A percentile compares a stretch with the other conserved stretches of the same genome.
Conservation (phyloP, 805 yeast species). For the Candida ortonii region DNA sequence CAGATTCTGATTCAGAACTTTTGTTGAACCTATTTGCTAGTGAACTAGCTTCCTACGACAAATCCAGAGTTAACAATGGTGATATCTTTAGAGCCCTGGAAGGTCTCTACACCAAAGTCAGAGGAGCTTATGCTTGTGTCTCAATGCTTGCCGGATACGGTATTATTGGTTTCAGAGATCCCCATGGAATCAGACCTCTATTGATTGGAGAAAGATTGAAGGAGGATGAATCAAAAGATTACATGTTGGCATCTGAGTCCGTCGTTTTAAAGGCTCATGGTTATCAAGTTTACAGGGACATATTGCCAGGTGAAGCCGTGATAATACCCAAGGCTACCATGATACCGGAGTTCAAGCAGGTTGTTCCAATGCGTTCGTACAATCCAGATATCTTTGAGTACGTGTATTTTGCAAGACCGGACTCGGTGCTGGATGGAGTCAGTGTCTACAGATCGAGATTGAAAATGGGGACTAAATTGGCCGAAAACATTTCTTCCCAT, state of each 20-base stretch:
- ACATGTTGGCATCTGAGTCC: slow-evolving; percentile 93
- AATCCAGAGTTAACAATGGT: slow-evolving; percentile 85
- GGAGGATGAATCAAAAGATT: slow-evolving; percentile 70
- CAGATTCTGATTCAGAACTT: slow-evolving; percentile 94
- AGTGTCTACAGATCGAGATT: slow-evolving; percentile 91
- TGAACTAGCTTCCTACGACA: slow-evolving; percentile 86
- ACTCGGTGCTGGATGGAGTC: slow-evolving; percentile 93
- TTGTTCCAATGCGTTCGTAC: slow-evolving; percentile 71
- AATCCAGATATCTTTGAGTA: slow-evolving; percentile 97
- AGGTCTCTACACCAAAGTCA: slow-evolving; percentile 75
- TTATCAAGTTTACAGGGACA: slow-evolving; percentile 72
- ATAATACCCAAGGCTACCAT: slow-evolving; percentile 77
- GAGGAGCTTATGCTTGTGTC: slow-evolving; percentile 97
- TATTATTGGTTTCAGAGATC: slow-evolving; percentile 92
- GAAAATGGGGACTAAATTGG: slow-evolving; percentile 90
- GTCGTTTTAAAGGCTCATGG: slow-evolving; percentile 94
- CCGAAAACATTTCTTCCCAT: slow-evolving; percentile 55
- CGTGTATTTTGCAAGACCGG: slow-evolving; percentile 97
- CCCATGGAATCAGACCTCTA: slow-evolving; percentile 93
- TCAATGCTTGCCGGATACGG: slow-evolving; percentile 97
- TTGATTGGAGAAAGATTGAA: slow-evolving; percentile 78
- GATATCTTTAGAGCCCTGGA: slow-evolving; percentile 84
- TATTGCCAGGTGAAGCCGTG: slow-evolving; percentile 95
- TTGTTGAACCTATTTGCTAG: slow-evolving; percentile 87
- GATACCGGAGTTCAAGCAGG: slow-evolving; percentile 79